Conservation (phyloP, 2,329 filamentous ascomycete genomes). For the Cadophora sp. region DNA sequence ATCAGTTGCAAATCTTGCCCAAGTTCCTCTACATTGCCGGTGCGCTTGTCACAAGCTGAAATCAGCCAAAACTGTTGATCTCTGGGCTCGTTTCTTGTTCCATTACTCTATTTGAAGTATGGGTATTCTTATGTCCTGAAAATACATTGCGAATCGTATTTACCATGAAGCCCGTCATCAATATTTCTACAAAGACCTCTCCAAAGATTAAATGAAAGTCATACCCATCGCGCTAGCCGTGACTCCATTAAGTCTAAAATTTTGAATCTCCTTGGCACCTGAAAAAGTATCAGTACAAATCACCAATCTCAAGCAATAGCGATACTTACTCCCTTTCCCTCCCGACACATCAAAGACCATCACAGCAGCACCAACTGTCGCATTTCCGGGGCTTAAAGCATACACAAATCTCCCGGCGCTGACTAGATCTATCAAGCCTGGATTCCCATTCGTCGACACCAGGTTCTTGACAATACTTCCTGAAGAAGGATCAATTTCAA, state of each 20-base stretch:
- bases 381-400: conserved; percentile 49
- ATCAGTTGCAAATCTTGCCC: not conserved
- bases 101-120: not conserved
- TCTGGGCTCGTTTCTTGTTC: not conserved
- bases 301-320: not conserved
- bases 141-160: not conserved
- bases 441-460: conserved; percentile 53
- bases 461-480: conserved; percentile 53
- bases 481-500: conserved; percentile 60
- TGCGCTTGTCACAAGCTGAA: not conserved
- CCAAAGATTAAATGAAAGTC: not conserved
- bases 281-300: not conserved
- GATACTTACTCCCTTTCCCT: conserved; percentile 37
- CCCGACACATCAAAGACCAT: conserved; percentile 49
- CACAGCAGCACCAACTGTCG: conserved; percentile 41
- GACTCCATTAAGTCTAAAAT: conserved; percentile 43
- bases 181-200: not conserved
- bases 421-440: conserved; percentile 61
- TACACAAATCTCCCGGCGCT: conserved; percentile 63
- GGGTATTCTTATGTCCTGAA: too few species aligned
- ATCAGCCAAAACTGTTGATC: not conserved
- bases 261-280: conserved; percentile 41
- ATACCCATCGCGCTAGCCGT: conserved; percentile 38
- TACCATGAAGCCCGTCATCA: not conserved
- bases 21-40: not conserved